Conservation (phyloP, 2,329 filamentous ascomycete species). For the Pseudocercospora crystallina region DNA sequence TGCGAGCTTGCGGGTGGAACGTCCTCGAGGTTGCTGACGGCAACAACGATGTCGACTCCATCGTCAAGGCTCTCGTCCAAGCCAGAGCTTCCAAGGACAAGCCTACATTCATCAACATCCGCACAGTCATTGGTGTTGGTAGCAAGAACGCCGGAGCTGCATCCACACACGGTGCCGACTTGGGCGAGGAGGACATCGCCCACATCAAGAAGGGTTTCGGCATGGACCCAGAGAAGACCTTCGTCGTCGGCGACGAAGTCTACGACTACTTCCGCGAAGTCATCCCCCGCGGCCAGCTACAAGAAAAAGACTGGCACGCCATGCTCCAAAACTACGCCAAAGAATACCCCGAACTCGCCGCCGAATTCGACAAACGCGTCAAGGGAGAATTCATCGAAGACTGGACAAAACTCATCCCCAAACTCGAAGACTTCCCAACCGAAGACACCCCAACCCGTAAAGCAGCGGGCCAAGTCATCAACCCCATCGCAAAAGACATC, state of each 20-base stretch:
- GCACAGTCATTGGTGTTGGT: conserved; percentile 57
- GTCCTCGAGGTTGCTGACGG: conserved; percentile 58
- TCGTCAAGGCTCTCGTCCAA: conserved; percentile 48
- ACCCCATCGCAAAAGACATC: conserved; percentile 34
- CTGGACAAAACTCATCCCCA: conserved; percentile 53
- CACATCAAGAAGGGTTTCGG: conserved; percentile 55
- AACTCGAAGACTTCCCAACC: conserved; percentile 46
- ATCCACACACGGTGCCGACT: conserved; percentile 59
- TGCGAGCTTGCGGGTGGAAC: conserved; percentile 56
- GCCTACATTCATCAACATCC: conserved; percentile 58
- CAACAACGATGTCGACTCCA: conserved; percentile 51
- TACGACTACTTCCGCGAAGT: conserved; percentile 55
- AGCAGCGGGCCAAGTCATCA: conserved; percentile 48
- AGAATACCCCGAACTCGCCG: conserved; percentile 51
- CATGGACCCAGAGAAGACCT: conserved; percentile 47
- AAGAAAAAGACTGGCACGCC: conserved; percentile 51
- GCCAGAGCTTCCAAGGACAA: conserved; percentile 41
- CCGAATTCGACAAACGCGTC: conserved; percentile 50
- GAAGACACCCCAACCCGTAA: conserved; percentile 52
- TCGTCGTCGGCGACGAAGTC: conserved; percentile 44
- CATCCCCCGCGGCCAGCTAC: conserved; percentile 45
- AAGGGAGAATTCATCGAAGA: conserved; percentile 49
- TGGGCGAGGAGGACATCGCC: conserved; percentile 55
- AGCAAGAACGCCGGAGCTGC: conserved; percentile 53
- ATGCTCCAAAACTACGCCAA: conserved; percentile 46